Conservation (phyloP, 495 filamentous ascomycete genomes). For the Pyronema omphalodes region DNA sequence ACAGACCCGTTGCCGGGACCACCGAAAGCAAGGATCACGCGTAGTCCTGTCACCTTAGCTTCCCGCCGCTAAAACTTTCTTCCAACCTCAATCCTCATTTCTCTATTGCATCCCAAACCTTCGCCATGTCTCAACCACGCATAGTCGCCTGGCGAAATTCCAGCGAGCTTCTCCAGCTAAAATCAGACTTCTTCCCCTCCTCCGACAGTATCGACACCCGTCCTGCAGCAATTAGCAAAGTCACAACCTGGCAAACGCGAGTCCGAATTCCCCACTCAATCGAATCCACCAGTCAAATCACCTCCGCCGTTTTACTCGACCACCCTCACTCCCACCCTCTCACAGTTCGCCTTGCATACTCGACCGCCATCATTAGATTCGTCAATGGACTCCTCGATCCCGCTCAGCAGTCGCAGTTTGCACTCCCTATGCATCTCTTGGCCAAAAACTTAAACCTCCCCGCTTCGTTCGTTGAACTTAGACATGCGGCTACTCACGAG, state of each 20-base stretch:
- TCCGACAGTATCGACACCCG: constrained; percentile 8
- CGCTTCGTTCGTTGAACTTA: constrained; percentile 68
- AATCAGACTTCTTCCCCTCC: constrained; percentile 12
- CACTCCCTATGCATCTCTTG: constrained; percentile 65
- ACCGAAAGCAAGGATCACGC: no score
- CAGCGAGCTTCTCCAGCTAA: constrained; percentile 13
- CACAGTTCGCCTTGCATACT: constrained; percentile 14
- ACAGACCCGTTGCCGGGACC: no score
- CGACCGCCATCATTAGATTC: constrained; percentile 32
- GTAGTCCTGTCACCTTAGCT: background rate
- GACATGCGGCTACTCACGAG: constrained; percentile 80
- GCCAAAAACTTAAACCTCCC: constrained; percentile 61
- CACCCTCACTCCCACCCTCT: background rate
- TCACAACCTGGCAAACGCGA: constrained; percentile 20
- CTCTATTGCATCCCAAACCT: constrained; percentile 6
- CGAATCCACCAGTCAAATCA: constrained; percentile 19
- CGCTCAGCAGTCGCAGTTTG: constrained; percentile 46
- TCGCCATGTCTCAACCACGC: constrained; percentile 11
- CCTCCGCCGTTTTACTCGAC: constrained; percentile 17
- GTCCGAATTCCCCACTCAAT: constrained; percentile 20
- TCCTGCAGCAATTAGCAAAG: constrained; percentile 6
- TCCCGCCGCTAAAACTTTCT: background rate
- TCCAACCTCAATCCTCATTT: background rate
- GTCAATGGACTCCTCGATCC: constrained; percentile 76
- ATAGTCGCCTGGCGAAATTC: constrained; percentile 20